These are phyloP conservation scores for Ceratocystis cacaofunesta DNA, from an alignment of 2,329 filamentous ascomycete genomes.

Conservation along the genomic window DNA sequence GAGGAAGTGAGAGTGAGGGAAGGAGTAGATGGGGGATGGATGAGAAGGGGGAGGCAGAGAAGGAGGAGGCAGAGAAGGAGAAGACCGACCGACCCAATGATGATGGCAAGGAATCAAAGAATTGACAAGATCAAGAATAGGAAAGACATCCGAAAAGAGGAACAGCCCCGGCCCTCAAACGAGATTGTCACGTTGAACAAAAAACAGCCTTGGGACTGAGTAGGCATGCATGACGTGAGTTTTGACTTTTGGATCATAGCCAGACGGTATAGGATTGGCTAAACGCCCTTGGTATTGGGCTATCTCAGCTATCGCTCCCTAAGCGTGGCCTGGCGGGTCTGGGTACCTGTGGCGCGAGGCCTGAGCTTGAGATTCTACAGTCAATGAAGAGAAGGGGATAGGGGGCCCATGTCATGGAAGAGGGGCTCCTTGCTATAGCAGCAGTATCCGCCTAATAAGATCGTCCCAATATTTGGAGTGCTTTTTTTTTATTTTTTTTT, in stretches of 20 bases:
- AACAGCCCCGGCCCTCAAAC: neutral
- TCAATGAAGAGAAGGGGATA: neutral
- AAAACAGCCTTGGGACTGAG: neutral
- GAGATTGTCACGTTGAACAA: neutral
- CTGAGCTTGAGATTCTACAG: neutral
- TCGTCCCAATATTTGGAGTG: neutral
- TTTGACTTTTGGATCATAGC: neutral
- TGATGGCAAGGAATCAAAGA: neutral
- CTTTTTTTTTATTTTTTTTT: too few relatives aligned
- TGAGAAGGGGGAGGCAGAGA: too few relatives aligned
- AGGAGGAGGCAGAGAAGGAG: neutral
- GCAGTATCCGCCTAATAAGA: neutral
- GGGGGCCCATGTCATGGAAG: too few relatives aligned
- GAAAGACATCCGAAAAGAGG: neutral
- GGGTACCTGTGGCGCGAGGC: neutral
- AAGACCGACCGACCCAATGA: neutral
- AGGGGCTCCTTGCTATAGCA: too few relatives aligned
- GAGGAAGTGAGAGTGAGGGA: neutral
- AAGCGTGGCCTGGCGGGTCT: too few relatives aligned
- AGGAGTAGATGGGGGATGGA: neutral
- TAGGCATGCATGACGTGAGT: neutral
- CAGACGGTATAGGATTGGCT: too few relatives aligned
- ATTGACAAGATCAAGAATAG: neutral
- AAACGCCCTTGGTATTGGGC: too few relatives aligned
- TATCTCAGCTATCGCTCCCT: too few relatives aligned